These are phyloP conservation scores for Neurospora sp. DNA, from an alignment of 2,329 filamentous ascomycete genomes.

Conservation along the genomic window DNA sequence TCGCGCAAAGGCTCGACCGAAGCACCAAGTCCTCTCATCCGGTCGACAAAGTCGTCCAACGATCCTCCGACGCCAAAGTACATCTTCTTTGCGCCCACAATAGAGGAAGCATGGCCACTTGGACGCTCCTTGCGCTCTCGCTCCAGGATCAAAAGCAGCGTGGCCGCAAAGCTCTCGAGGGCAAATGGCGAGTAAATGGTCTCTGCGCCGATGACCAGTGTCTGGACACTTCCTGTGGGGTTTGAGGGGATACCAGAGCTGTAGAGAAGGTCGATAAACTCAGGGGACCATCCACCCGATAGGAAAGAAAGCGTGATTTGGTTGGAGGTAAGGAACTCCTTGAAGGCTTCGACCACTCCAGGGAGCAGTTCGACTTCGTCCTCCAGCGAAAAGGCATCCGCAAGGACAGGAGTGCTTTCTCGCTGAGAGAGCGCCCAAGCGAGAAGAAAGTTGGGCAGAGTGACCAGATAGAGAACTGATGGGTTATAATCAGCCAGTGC, in stretches of 20 bases:
- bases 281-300: conserved; percentile 64
- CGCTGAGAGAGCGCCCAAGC: conserved; percentile 49
- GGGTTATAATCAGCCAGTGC: conserved; percentile 73
- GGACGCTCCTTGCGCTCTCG: conserved; percentile 29
- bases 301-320: conserved; percentile 55
- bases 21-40: conserved; percentile 38
- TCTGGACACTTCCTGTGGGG: conserved; percentile 19
- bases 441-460: conserved; percentile 67
- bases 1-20: conserved; percentile 43
- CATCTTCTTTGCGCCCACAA: conserved; percentile 67
- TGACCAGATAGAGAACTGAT: conserved; percentile 67
- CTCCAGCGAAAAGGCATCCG: conserved; percentile 37
- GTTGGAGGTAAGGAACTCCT: conserved; percentile 35
- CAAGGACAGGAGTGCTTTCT: conserved; percentile 27
- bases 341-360: conserved; percentile 49
- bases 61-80: conserved; percentile 83
- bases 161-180: conserved; percentile 57
- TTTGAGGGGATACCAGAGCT: conserved; percentile 13
- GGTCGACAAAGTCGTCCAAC: conserved; percentile 60
- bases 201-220: conserved; percentile 62
- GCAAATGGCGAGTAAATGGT: conserved; percentile 76
- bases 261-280: conserved; percentile 52
- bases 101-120: conserved; percentile 43
- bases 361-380: conserved; percentile 57
- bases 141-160: conserved; percentile 49